Base-by-base conservation (phyloP, 495 filamentous ascomycete genomes). In the Aspergillus biplanus region DNA sequence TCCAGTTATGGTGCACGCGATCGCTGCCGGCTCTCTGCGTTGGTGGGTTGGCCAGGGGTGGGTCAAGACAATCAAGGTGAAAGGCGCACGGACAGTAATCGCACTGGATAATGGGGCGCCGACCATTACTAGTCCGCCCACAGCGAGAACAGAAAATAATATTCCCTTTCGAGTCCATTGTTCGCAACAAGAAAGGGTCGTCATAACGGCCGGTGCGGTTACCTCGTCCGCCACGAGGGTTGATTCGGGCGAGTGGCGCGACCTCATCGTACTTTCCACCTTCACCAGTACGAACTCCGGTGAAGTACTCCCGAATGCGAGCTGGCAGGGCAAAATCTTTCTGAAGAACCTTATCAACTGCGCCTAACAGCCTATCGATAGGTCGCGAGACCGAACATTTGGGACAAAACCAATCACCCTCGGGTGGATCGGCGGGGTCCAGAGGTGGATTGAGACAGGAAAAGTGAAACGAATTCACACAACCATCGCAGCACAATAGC, bases 401-500 rank as follows among this genome's bases (percentile, higher is more conserved):
- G 65, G 89, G 88, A 76, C 95, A 99, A 66, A 84, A 93, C 90
- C 92, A 98, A 64, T 91, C 86, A 21, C 87, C 88, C 37, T 90
- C 84, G 46, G 89, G 87, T 52, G 86, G 81, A 56, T 82, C 78
- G 21, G 85, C 80, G 49, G 84, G 78, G 53, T 86, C 80, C 65
- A 93, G 76, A 6, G 92, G 90, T 58, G 94, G 93, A 68, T 94
- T 87, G 49, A 92, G 79, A 72, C 95, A 99, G 49, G 80, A 79
- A 69, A 92, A 92, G 73, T 99, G 95, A 75, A 92, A 97, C 0
- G 92, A 90, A 50, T 89, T 86, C 16, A 85, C 82, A 78, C 95
- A 99, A 52, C 89, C 89, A 74, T 98, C 95, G 73, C 95, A 99
- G 77, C 94, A 97, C 61, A 98, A 78, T 32, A 99, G 80, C 56